Evolutionary conservation across 805 yeast genomes (phyloP).

Genomic region (Lipomyces lipofer): DNA sequence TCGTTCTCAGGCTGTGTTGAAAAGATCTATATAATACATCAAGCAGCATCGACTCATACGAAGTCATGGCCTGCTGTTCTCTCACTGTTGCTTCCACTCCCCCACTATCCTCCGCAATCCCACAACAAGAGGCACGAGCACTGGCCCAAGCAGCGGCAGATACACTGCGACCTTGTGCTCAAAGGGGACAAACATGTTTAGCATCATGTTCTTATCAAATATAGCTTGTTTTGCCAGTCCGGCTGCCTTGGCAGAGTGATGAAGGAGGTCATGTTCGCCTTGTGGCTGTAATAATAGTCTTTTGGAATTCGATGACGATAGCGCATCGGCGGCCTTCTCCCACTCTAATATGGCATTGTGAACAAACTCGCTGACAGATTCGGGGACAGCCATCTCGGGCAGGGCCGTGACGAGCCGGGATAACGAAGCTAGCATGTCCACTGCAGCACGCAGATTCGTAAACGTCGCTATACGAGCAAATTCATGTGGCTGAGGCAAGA

Average conservation of each 20-base stretch:
- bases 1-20: too few relatives aligned
- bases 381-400: slow-evolving; percentile 81
- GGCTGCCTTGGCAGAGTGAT: slow-evolving; percentile 54
- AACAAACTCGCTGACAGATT: slow-evolving; percentile 62
- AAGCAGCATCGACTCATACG: too few relatives aligned
- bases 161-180: slow-evolving; percentile 95
- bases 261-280: slow-evolving; percentile 4
- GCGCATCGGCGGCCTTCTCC: slow-evolving; percentile 41
- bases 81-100: not conserved
- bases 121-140: slow-evolving; percentile 56
- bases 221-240: slow-evolving; percentile 71
- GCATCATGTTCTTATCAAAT: slow-evolving; percentile 92
- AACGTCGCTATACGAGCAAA: slow-evolving; percentile 59
- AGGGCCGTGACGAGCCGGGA: slow-evolving; percentile 66
- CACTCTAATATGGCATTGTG: slow-evolving; percentile 50
- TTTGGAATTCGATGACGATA: not conserved
- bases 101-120: slow-evolving; percentile 36
- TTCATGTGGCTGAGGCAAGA: slow-evolving; percentile 18
- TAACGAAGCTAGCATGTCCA: slow-evolving; percentile 72
- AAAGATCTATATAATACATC: too few relatives aligned
- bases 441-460: slow-evolving; percentile 60
- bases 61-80: too few relatives aligned
- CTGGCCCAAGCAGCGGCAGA: slow-evolving; percentile 85
- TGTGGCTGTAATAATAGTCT: not conserved
- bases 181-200: slow-evolving; percentile 90